phyloP scores from a whole-genome alignment of 306 rosid genomes.

The Carpinus fangiana region DNA sequence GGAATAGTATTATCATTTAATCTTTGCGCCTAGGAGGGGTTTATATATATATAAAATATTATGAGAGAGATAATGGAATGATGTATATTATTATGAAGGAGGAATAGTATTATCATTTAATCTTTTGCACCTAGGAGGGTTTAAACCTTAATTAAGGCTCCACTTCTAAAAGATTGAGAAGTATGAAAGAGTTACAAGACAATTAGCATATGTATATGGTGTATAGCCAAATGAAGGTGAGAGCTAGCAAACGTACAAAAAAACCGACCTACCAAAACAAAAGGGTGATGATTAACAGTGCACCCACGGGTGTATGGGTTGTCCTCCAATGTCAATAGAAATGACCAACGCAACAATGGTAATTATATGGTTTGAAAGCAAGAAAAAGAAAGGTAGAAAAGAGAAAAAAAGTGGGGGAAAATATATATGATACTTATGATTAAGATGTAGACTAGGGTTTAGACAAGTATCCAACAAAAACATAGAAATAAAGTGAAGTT shows the following conservation, averaged over 20 bases:
- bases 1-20: no score
- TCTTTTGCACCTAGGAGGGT: no score
- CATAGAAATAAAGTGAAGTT: slow-evolving; percentile 45
- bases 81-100: no score
- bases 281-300: slow-evolving; percentile 55
- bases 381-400: slow-evolving; percentile 31
- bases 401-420: slow-evolving; percentile 9
- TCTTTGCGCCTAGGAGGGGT: no score
- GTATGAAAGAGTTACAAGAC: background rate
- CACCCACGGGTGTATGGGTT: slow-evolving; percentile 58
- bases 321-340: slow-evolving; percentile 65
- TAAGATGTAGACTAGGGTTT: slow-evolving; percentile 52
- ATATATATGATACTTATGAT: slow-evolving; percentile 48
- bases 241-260: slow-evolving; percentile 12
- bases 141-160: background rate
- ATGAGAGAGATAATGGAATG: no score
- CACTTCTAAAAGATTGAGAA: background rate
- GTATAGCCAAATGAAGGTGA: background rate
- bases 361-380: slow-evolving; percentile 66
- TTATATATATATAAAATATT: no score
- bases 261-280: slow-evolving; percentile 24
- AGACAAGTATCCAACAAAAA: slow-evolving; percentile 54
- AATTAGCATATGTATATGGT: background rate
- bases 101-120: no score
- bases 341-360: slow-evolving; percentile 49